Evolutionary conservation across 2,329 filamentous ascomycete genomes (phyloP).

Genomic region (Xylaria hypoxylon): DNA sequence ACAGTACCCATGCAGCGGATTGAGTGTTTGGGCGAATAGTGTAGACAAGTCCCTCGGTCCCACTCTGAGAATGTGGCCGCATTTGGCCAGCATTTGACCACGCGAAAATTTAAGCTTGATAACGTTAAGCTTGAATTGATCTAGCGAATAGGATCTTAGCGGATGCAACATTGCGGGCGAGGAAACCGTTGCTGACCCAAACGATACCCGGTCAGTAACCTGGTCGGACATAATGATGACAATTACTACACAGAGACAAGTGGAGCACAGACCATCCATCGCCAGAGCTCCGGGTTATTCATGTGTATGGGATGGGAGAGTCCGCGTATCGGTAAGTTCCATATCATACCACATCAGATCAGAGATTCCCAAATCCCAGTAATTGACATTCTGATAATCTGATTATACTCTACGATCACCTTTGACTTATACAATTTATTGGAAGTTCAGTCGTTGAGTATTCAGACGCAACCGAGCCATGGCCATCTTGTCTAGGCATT

Average conservation of each 20-base stretch:
- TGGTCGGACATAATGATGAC: constrained; percentile 25
- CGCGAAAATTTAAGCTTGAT: constrained; percentile 36
- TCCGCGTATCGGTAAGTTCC: constrained; percentile 27
- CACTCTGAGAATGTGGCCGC: constrained; percentile 2
- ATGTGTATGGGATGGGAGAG: constrained; percentile 12
- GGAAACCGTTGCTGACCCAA: constrained; percentile 31
- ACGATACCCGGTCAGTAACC: constrained; percentile 17
- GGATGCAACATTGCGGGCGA: constrained; percentile 29
- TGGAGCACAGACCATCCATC: constrained; percentile 17
- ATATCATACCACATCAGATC: constrained; percentile 18
- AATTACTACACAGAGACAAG: constrained; percentile 30
- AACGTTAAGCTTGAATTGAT: constrained; percentile 36
- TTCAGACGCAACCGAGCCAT: constrained; percentile 16
- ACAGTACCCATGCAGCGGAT: constrained; percentile 10
- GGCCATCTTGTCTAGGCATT: constrained; percentile 13
- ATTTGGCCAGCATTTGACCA: constrained; percentile 28
- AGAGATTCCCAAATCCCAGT: constrained; percentile 7
- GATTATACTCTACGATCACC: neutral
- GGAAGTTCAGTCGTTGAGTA: neutral
- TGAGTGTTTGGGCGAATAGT: constrained; percentile 2
- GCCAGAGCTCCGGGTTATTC: constrained; percentile 10
- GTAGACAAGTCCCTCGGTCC: constrained; percentile 3
- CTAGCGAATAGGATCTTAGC: constrained; percentile 34
- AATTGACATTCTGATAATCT: neutral
- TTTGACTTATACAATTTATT: neutral